Evolutionary conservation across 768 basidiomycete species (phyloP), one percentile per base, ranked within the genome.

Genomic region (Hypholoma sublateritium): DNA sequence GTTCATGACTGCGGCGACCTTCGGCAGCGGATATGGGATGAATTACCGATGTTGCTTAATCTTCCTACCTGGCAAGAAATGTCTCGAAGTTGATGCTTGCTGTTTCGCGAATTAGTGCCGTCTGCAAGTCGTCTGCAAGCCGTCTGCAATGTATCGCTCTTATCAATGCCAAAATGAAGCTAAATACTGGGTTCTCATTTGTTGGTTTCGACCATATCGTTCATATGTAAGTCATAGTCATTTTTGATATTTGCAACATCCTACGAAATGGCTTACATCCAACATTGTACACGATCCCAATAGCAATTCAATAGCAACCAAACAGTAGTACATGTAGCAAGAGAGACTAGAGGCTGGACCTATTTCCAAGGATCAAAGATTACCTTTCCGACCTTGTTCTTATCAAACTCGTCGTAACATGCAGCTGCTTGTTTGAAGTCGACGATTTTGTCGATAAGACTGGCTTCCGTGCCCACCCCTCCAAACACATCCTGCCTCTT

Each of bases 401-500:
- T 83, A 61, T 93, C 87, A 59, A 91, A 93, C 24, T 80, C 76
- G 17, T 77, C 75, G 68, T 90, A 93, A 37, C 73, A 74, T 62
- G 84, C 77, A 13, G 69, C 72, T 7, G 88, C 87, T 37, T 84
- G 72, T 46, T 79, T 73, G 24, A 91, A 74, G 41, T 76, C 72
- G 8, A 90, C 83, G n/a, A 91, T 71, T 61, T 74, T 77, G 60
- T 93, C 89, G 42, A 92, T 82, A 32, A 92, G 71, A 57, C 84
- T 86, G 8, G 78, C 76, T 13, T 77, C 72, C 28, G 78, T 72
- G 4, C 90, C 89, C 0, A 91, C 78, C n/a, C 74, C 73, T n/a
- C 87, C 88, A 59, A 93, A 87, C 1, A 91, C 76, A 62, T 90
- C 88, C 65, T 87, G 87, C 32, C 86, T 74, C 63, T 85, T 84